Evolutionary conservation across 805 yeast genomes (phyloP).

Genomic region (Wickerhamiella dianesei): DNA sequence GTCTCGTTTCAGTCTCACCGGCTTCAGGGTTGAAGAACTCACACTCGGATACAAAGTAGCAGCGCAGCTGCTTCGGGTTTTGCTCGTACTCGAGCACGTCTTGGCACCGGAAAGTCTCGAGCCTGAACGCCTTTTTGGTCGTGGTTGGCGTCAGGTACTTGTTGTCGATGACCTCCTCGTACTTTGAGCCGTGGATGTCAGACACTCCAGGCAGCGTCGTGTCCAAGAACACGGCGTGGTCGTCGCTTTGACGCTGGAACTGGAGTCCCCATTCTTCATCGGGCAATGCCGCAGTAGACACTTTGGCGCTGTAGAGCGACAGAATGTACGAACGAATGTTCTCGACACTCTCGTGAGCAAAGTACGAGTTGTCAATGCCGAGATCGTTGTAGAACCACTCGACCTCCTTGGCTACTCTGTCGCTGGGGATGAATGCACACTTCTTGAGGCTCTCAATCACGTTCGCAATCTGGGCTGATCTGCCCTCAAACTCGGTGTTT

Average conservation of each 20-base stretch:
- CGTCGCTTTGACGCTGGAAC: constrained; percentile 64
- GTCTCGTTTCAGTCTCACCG: constrained; percentile 33
- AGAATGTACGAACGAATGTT: constrained; percentile 75
- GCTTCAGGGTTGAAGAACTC: constrained; percentile 30
- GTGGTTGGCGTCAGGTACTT: constrained; percentile 40
- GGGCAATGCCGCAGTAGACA: constrained; percentile 45
- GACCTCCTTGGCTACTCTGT: constrained; percentile 71
- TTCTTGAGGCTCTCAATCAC: constrained; percentile 72
- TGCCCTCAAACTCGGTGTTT: constrained; percentile 62
- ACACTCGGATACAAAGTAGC: constrained; percentile 76
- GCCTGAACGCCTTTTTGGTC: constrained; percentile 39
- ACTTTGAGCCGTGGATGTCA: constrained; percentile 33
- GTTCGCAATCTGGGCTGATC: constrained; percentile 60
- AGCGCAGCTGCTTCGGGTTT: constrained; percentile 38
- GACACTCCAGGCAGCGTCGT: constrained; percentile 43
- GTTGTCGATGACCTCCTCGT: constrained; percentile 71
- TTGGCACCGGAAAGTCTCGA: constrained; percentile 51
- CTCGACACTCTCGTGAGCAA: constrained; percentile 69
- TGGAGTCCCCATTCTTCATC: constrained; percentile 49
- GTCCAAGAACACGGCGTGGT: constrained; percentile 86
- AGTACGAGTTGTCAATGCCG: constrained; percentile 86
- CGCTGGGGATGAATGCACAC: constrained; percentile 81
- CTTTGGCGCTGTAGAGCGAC: constrained; percentile 82
- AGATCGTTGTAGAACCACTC: constrained; percentile 77
- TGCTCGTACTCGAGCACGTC: constrained; percentile 34